These are phyloP conservation scores for Candida succiphila DNA, from an alignment of 805 yeast species.

Conservation along the genomic window DNA sequence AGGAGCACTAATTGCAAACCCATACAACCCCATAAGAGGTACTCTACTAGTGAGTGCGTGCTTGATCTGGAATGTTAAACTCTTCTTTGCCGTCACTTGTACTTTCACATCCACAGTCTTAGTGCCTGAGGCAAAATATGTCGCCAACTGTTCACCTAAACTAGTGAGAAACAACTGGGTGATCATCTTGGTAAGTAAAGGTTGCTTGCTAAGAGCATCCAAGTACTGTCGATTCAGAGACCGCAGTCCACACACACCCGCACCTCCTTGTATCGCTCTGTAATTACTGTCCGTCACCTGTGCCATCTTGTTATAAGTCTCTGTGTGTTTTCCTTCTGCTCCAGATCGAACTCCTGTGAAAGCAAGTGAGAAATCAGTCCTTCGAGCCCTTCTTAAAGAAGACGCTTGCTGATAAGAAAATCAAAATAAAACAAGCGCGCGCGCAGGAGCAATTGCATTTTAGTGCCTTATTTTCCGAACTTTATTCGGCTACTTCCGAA, in stretches of 20 bases:
- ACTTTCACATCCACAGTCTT: conserved; percentile 10
- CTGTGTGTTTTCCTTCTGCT: too few relatives aligned
- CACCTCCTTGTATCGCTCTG: too few relatives aligned
- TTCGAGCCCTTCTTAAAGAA: too few relatives aligned
- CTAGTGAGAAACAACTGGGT: conserved; percentile 48
- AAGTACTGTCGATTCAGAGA: conserved; percentile 23
- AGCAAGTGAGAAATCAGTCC: too few relatives aligned
- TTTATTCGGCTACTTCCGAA: conserved; percentile 1
- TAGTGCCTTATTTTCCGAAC: too few relatives aligned
- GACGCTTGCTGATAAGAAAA: too few relatives aligned
- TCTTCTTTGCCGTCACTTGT: conserved; percentile 6
- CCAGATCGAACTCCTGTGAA: too few relatives aligned
- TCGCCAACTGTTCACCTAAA: conserved; percentile 49
- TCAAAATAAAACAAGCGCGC: too few relatives aligned
- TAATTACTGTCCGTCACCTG: too few relatives aligned
- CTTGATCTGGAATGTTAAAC: conserved; percentile 17
- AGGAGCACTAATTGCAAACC: conserved; percentile 46
- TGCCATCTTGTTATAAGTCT: too few relatives aligned
- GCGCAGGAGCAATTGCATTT: too few relatives aligned
- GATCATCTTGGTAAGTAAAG: conserved; percentile 47
- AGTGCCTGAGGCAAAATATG: conserved; percentile 37
- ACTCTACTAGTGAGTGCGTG: conserved; percentile 36
- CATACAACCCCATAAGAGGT: conserved; percentile 45
- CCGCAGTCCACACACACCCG: too few relatives aligned
- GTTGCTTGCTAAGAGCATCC: conserved; percentile 31